Evolutionary conservation across 2,329 filamentous ascomycete species (phyloP).

Genomic region (Cephalotrichum gorgonifer): DNA sequence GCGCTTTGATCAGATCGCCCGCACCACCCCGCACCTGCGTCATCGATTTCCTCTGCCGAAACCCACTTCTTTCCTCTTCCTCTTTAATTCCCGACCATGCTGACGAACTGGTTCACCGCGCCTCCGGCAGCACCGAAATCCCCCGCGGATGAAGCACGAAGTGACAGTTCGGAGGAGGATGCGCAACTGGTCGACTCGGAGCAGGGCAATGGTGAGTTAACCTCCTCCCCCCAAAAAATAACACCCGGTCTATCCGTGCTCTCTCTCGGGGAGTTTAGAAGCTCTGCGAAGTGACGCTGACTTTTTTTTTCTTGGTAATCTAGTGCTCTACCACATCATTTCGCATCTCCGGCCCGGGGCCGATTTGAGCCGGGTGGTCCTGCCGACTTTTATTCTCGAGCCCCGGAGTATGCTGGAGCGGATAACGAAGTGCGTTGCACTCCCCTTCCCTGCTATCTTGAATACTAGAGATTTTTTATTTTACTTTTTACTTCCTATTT

Average conservation of each 20-base stretch:
- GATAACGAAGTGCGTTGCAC: conserved; percentile 76
- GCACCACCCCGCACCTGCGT: neutral
- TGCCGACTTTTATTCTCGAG: conserved; percentile 96
- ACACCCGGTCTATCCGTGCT: too few relatives aligned
- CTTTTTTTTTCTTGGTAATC: too few relatives aligned
- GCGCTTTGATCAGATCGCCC: neutral
- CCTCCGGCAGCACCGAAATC: conserved; percentile 16
- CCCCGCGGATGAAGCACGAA: conserved; percentile 36
- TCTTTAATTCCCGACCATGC: conserved; percentile 17
- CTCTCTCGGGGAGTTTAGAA: neutral
- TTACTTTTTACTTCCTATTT: neutral
- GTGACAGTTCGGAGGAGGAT: conserved; percentile 49
- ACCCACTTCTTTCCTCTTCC: neutral
- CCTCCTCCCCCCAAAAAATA: too few relatives aligned
- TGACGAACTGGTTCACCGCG: conserved; percentile 25
- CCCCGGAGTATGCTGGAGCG: conserved; percentile 96
- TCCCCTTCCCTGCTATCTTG: neutral
- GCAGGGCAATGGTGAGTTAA: conserved; percentile 75
- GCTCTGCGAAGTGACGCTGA: neutral
- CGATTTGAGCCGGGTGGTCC: conserved; percentile 84
- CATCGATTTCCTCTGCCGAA: neutral
- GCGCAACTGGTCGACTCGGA: conserved; percentile 80
- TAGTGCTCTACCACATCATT: conserved; percentile 94
- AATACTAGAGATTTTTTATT: neutral
- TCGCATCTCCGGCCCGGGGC: conserved; percentile 92